Conservation (phyloP, 2,329 filamentous ascomycete species). For the Aspergillus hiratsukae region DNA sequence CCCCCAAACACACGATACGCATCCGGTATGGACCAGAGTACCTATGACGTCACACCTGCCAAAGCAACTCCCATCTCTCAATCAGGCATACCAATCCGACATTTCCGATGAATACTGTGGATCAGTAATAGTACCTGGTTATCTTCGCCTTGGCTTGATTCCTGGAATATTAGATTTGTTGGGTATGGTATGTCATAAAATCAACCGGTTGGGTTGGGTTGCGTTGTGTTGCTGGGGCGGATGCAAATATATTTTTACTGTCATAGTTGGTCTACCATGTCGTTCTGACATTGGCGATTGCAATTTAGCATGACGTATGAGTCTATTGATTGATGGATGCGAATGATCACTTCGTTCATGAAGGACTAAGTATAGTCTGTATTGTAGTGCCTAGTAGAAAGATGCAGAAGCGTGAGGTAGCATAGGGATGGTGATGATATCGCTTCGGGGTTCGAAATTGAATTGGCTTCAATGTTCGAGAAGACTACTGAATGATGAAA, state of each 20-base stretch:
- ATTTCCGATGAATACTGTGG: background rate
- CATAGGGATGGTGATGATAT: too few species aligned
- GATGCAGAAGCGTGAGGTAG: too few species aligned
- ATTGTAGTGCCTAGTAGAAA: too few species aligned
- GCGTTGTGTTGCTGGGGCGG: background rate
- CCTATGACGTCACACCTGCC: background rate
- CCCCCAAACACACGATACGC: too few species aligned
- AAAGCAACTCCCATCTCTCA: background rate
- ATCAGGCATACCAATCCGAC: background rate
- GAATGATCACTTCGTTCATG: background rate
- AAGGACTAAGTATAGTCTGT: background rate
- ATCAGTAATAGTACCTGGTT: too few species aligned
- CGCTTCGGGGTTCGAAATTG: too few species aligned
- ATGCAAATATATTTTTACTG: background rate
- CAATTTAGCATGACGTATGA: background rate
- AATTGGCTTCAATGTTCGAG: too few species aligned
- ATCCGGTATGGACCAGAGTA: background rate
- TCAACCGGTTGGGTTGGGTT: background rate
- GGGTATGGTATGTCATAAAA: background rate
- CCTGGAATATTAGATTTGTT: background rate
- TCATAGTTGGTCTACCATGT: too few species aligned
- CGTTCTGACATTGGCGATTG: background rate
- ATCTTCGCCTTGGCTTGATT: background rate
- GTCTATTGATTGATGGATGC: background rate
- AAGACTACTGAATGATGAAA: too few species aligned